These are phyloP conservation scores for Aspergillus alliaceus DNA, from an alignment of 2,329 filamentous ascomycete species.

Conservation along the genomic window DNA sequence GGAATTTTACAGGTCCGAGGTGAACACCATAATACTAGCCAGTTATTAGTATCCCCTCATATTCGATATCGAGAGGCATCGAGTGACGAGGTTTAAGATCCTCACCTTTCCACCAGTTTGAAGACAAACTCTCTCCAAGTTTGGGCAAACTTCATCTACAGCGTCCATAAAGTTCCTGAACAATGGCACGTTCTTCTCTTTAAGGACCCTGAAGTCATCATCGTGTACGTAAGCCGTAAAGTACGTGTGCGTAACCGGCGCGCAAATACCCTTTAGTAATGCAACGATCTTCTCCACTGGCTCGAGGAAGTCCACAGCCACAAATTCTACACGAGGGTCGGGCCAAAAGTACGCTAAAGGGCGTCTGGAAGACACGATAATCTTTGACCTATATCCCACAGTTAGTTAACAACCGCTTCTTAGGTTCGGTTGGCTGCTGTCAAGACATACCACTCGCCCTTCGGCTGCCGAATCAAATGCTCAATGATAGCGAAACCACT, in stretches of 20 bases:
- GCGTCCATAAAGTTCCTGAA: conserved; percentile 36
- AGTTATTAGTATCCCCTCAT: not conserved
- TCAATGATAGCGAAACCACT: conserved; percentile 36
- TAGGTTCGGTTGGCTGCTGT: no score
- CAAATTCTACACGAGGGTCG: conserved; percentile 32
- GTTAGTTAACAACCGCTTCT: not conserved
- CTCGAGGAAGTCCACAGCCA: conserved; percentile 32
- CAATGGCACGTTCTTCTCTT: conserved; percentile 26
- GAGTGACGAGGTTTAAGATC: not conserved
- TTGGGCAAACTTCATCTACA: conserved; percentile 21
- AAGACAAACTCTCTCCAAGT: conserved; percentile 25
- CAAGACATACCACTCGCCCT: conserved; percentile 7
- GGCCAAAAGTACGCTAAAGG: conserved; percentile 20
- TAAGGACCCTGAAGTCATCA: conserved; percentile 29
- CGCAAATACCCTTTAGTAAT: conserved; percentile 20
- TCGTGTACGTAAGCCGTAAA: conserved; percentile 36
- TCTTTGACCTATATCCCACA: conserved; percentile 18
- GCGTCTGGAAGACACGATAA: conserved; percentile 30
- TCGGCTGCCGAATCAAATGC: conserved; percentile 27
- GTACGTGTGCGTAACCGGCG: conserved; percentile 34
- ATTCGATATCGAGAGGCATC: accelerated
- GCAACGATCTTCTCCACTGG: conserved; percentile 16
- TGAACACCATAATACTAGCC: conserved; percentile 30
- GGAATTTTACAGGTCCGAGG: conserved; percentile 23
- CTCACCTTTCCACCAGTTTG: conserved; percentile 34